phyloP scores from a whole-genome alignment of 2,329 filamentous ascomycete species.

The Epichloe baconii region DNA sequence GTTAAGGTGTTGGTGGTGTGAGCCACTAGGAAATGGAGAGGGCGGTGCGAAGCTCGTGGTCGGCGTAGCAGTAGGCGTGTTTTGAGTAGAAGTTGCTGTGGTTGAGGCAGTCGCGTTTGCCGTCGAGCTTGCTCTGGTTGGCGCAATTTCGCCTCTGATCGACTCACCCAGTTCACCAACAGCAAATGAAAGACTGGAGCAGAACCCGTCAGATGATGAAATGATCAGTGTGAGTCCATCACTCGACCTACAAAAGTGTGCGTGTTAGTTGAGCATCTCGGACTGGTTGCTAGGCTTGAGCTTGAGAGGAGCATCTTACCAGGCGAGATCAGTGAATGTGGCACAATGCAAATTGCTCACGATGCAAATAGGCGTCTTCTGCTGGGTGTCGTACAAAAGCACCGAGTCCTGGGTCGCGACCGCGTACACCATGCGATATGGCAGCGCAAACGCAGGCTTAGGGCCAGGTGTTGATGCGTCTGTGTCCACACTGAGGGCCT shows the following conservation, averaged over 20 bases:
- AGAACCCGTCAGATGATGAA: constrained; percentile 97
- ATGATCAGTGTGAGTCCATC: constrained; percentile 57
- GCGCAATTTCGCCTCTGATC: constrained; percentile 57
- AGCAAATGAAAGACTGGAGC: constrained; percentile 76
- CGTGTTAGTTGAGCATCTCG: constrained; percentile 14
- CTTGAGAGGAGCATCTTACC: constrained; percentile 39
- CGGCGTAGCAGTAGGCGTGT: constrained; percentile 59
- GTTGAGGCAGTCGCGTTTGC: constrained; percentile 22
- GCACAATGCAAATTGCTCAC: constrained; percentile 97
- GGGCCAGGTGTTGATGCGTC: constrained; percentile 41
- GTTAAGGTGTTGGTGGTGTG: constrained; percentile 42
- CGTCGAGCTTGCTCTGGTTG: constrained; percentile 30
- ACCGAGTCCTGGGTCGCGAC: constrained; percentile 95
- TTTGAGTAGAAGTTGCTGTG: constrained; percentile 39
- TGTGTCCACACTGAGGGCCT: constrained; percentile 29
- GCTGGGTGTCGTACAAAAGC: constrained; percentile 91
- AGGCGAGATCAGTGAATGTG: constrained; percentile 91
- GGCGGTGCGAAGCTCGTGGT: constrained; percentile 49
- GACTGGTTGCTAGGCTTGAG: not conserved
- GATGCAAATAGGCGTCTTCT: constrained; percentile 82
- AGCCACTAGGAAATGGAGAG: constrained; percentile 39
- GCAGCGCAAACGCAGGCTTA: constrained; percentile 64
- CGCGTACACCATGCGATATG: constrained; percentile 91
- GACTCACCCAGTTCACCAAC: constrained; percentile 73
- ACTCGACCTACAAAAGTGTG: constrained; percentile 26